Percentiles rank a stretch among this genome's conserved stretches.
These are phyloP conservation scores for Sporobolomyces roseus DNA, from an alignment of 768 basidiomycete genomes.

Conservation along the genomic window DNA sequence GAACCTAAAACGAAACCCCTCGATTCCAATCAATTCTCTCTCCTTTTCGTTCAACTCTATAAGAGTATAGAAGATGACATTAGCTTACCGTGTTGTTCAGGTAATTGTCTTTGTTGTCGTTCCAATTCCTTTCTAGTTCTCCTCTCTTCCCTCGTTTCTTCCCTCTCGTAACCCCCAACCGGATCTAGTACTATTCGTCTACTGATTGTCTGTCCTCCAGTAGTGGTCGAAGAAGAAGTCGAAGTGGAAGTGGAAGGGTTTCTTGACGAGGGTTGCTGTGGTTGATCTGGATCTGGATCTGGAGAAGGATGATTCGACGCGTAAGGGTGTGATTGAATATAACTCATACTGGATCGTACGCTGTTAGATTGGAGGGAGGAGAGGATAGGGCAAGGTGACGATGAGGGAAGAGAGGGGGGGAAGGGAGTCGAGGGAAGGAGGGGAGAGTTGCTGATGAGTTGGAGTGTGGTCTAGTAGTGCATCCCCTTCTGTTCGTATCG, in stretches of 20 bases:
- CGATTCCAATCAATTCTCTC: no score
- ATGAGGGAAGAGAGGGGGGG: not conserved
- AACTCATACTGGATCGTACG: not conserved
- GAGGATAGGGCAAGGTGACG: not conserved
- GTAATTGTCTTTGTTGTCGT: no score
- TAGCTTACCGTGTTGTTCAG: no score
- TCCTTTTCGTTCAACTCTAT: no score
- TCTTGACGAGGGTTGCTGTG: not conserved
- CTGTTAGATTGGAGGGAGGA: not conserved
- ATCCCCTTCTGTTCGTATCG: not conserved
- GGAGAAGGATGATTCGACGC: not conserved
- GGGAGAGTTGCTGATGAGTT: not conserved
- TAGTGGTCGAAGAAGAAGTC: not conserved
- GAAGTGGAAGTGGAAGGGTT: not conserved
- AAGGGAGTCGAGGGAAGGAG: not conserved
- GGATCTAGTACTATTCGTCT: constrained; percentile 9
- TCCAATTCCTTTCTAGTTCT: constrained; percentile 30
- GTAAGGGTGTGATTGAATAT: no score
- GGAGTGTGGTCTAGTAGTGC: not conserved
- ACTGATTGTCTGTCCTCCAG: constrained; percentile 10
- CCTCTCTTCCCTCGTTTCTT: constrained; percentile 38
- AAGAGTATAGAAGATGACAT: no score
- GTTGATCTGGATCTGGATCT: not conserved
- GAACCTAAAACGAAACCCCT: not conserved
- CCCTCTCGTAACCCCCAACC: constrained; percentile 14